A percentile compares a stretch with the other conserved stretches of the same genome.
phyloP scores from a whole-genome alignment of 345 rosid species.

The Eucalyptus guilfoylei region DNA sequence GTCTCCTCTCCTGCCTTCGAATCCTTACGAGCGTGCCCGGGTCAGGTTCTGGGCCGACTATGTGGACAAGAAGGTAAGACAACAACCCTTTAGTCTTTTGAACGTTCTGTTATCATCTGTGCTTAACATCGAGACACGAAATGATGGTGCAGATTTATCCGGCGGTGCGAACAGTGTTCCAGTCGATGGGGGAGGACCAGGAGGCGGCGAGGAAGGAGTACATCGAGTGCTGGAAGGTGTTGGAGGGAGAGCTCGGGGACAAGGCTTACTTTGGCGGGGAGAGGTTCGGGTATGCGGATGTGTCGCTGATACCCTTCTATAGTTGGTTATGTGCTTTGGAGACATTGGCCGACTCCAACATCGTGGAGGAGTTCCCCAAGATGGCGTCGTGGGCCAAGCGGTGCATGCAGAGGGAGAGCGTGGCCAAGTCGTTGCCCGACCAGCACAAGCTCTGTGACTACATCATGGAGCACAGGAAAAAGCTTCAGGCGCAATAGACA shows the following conservation, averaged over 20 bases:
- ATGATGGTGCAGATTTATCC: not conserved
- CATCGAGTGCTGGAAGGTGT: not conserved
- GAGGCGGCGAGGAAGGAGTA: slow-evolving; percentile 3
- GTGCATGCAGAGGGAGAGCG: slow-evolving; percentile 4
- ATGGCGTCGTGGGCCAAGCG: slow-evolving; percentile 7
- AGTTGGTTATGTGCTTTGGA: slow-evolving; percentile 2
- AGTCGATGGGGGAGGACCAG: not conserved
- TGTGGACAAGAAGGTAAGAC: not conserved
- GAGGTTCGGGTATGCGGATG: slow-evolving; percentile 1
- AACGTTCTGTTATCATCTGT: not conserved
- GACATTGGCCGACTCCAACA: not conserved
- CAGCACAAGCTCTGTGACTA: not conserved
- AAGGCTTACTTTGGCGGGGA: slow-evolving; percentile 6
- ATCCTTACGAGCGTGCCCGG: not conserved
- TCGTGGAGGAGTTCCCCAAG: slow-evolving; percentile 6
- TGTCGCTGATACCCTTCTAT: slow-evolving; percentile 2
- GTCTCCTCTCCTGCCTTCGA: not conserved
- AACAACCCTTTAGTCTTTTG: not conserved
- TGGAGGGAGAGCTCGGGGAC: slow-evolving; percentile 12
- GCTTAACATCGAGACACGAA: not conserved
- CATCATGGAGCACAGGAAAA: not conserved
- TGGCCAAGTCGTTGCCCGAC: not conserved
- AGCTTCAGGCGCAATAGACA: not conserved
- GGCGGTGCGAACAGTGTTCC: not conserved
- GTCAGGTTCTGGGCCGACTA: slow-evolving; percentile 7